Evolutionary conservation across 495 filamentous ascomycete species (phyloP).

Genomic region (Choiromyces venosus): DNA sequence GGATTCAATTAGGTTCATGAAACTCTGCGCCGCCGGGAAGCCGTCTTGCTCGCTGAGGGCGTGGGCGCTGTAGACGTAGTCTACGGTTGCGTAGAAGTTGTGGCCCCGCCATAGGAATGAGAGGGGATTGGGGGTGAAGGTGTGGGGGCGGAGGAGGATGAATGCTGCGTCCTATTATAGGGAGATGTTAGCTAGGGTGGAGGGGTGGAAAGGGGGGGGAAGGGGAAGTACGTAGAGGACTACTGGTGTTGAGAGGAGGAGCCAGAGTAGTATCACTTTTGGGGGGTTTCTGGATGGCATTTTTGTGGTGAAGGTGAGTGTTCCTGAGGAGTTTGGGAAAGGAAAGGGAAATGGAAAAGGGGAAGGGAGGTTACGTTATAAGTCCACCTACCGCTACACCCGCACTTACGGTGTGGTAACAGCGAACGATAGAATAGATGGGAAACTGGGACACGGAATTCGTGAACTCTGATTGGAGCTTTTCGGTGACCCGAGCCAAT

Average conservation of each 20-base stretch:
- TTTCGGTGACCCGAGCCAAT: too few species aligned
- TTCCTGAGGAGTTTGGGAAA: not conserved
- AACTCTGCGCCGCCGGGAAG: slow-evolving; percentile 71
- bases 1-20: slow-evolving; percentile 70
- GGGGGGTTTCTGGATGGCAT: too few species aligned
- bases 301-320: not conserved
- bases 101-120: slow-evolving; percentile 79
- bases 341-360: not conserved
- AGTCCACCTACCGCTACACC: too few species aligned
- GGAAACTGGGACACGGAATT: too few species aligned
- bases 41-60: slow-evolving; percentile 66
- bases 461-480: too few species aligned
- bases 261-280: slow-evolving; percentile 21
- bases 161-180: slow-evolving; percentile 81
- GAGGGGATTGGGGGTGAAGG: slow-evolving; percentile 71
- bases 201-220: not conserved
- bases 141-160: slow-evolving; percentile 72
- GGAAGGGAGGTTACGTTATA: too few species aligned
- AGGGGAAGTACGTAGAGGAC: slow-evolving; percentile 22
- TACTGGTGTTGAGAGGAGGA: slow-evolving; percentile 21
- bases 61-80: slow-evolving; percentile 79
- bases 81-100: slow-evolving; percentile 71
- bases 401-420: too few species aligned
- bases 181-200: slow-evolving; percentile 40
- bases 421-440: too few species aligned